Evolutionary conservation across 2,329 filamentous ascomycete species (phyloP).

Genomic region (Torrubiella hemipterigena): DNA sequence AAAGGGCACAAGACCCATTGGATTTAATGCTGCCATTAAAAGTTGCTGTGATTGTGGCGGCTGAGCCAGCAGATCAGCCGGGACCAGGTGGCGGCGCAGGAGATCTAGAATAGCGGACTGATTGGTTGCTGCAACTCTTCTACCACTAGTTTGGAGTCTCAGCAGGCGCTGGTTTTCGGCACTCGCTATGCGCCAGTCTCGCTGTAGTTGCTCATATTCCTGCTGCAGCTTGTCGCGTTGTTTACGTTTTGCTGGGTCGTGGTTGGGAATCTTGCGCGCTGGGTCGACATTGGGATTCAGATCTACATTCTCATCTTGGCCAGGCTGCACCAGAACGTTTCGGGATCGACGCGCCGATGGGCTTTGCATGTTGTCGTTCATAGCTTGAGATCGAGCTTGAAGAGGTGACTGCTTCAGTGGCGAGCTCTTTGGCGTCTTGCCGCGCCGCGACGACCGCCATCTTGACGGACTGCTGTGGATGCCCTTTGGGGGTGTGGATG

Average conservation of each 20-base stretch:
- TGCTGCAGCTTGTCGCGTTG: slow-evolving; percentile 39
- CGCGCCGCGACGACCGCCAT: slow-evolving; percentile 21
- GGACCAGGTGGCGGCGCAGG: slow-evolving; percentile 25
- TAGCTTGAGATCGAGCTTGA: too few relatives aligned
- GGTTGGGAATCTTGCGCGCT: slow-evolving; percentile 27
- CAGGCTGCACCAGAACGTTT: too few relatives aligned
- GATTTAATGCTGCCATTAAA: slow-evolving; percentile 36
- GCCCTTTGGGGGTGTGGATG: slow-evolving; percentile 42
- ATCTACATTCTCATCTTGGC: not conserved
- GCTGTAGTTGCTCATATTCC: slow-evolving; percentile 43
- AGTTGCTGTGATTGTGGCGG: slow-evolving; percentile 24
- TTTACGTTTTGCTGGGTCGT: slow-evolving; percentile 37
- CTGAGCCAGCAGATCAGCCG: slow-evolving; percentile 17
- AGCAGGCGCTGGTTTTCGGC: slow-evolving; percentile 46
- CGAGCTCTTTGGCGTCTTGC: slow-evolving; percentile 31
- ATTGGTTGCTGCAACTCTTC: slow-evolving; percentile 19
- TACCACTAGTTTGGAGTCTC: slow-evolving; percentile 25
- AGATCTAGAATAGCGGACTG: slow-evolving; percentile 27
- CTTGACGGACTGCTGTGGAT: slow-evolving; percentile 48
- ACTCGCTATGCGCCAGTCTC: slow-evolving; percentile 44
- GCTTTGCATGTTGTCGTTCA: too few relatives aligned
- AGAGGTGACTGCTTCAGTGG: slow-evolving; percentile 34
- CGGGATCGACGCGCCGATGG: too few relatives aligned
- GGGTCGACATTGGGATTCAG: slow-evolving; percentile 14
- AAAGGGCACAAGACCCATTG: slow-evolving; percentile 40